These are phyloP conservation scores for Ogataea ramenticola DNA, from an alignment of 805 yeast species.

Conservation along the genomic window DNA sequence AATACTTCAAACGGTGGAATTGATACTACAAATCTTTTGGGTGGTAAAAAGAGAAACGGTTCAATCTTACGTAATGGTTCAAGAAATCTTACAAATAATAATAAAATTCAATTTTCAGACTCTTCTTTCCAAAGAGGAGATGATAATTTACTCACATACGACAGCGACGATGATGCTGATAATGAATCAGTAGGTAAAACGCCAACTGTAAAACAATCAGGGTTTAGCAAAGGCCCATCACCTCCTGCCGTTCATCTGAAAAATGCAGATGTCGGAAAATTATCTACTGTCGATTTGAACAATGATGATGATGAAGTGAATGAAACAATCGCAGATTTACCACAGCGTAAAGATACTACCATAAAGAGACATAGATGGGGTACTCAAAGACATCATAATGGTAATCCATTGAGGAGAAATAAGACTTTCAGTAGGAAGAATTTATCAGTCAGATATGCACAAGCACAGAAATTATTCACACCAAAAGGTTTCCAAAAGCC, in stretches of 20 bases:
- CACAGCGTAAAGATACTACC: slow-evolving; percentile 35
- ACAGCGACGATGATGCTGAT: slow-evolving; percentile 10
- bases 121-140: not conserved
- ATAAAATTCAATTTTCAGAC: slow-evolving; percentile 3
- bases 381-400: slow-evolving; percentile 71
- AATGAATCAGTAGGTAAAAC: slow-evolving; percentile 15
- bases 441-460: slow-evolving; percentile 14
- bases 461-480: slow-evolving; percentile 16
- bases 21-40: not conserved
- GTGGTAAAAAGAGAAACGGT: not conserved
- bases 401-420: slow-evolving; percentile 57
- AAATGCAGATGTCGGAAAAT: slow-evolving; percentile 17
- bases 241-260: slow-evolving; percentile 10
- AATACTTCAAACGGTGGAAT: not conserved
- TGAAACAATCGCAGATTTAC: slow-evolving; percentile 8
- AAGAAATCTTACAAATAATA: slow-evolving; percentile 1
- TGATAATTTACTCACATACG: not conserved
- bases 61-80: not conserved
- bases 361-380: slow-evolving; percentile 88
- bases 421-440: slow-evolving; percentile 38
- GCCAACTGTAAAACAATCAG: slow-evolving; percentile 13
- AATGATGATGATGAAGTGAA: slow-evolving; percentile 16
- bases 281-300: slow-evolving; percentile 4
- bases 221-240: slow-evolving; percentile 5
- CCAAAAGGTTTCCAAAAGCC: not conserved